These are phyloP conservation scores for Phytophthora sojae DNA, from an alignment of 352 stramenopile species.

Conservation along the genomic window DNA sequence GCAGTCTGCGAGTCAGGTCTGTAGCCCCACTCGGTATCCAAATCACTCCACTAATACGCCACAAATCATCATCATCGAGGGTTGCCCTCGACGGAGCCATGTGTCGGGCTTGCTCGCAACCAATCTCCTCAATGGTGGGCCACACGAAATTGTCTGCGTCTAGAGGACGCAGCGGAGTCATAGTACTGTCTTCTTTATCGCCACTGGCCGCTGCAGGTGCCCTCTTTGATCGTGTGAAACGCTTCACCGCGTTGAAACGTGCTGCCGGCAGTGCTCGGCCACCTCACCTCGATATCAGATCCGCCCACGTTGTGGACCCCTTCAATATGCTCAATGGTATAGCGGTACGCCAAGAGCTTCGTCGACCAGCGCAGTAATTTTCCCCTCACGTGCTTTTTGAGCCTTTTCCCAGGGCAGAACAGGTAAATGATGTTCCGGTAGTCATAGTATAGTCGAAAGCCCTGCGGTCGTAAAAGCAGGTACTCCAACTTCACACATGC, in stretches of 20 bases:
- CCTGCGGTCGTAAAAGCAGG: constrained; percentile 8
- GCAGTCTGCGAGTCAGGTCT: background rate
- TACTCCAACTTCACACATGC: constrained; percentile 7
- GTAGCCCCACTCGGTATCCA: constrained; percentile 6
- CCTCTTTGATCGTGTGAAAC: background rate
- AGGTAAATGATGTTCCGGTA: constrained; percentile 22
- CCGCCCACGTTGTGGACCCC: constrained; percentile 21
- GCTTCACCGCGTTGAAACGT: constrained; percentile 4
- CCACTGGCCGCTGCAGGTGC: background rate
- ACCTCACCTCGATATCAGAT: constrained; percentile 22
- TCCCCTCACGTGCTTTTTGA: constrained; percentile 5
- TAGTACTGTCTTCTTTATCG: background rate
- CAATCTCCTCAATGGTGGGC: constrained; percentile 7
- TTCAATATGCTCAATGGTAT: constrained; percentile 27
- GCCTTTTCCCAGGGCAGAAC: background rate
- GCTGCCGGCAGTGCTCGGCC: background rate
- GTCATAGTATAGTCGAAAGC: constrained; percentile 15
- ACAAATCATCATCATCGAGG: background rate
- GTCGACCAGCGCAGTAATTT: constrained; percentile 18
- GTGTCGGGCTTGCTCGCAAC: constrained; percentile 1
- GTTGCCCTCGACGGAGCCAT: background rate
- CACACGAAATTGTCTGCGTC: constrained; percentile 5
- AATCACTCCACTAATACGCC: constrained; percentile 1
- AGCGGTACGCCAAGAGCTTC: constrained; percentile 19
- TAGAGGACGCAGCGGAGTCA: background rate